phyloP scores from a whole-genome alignment of 306 rosid species.

The Glycyrrhiza uralensis region DNA sequence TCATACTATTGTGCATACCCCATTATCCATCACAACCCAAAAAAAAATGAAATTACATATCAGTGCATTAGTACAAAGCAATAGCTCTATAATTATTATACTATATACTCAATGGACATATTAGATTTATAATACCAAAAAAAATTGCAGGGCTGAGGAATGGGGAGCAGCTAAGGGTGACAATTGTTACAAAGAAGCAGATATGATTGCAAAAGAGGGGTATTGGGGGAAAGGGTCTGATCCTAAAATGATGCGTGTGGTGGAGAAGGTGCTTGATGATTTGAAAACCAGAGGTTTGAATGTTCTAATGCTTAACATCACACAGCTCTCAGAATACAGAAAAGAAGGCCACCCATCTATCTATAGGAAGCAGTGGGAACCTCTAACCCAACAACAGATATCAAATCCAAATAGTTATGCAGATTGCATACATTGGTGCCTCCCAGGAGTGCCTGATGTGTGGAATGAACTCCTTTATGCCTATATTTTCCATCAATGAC shows the following conservation, averaged over 20 bases:
- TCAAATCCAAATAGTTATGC: conserved; percentile 67
- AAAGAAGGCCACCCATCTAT: conserved; percentile 88
- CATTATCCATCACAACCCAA: not conserved
- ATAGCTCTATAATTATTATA: not conserved
- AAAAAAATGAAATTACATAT: not conserved
- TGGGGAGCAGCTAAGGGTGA: conserved; percentile 62
- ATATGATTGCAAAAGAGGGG: conserved; percentile 50
- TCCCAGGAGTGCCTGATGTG: conserved; percentile 88
- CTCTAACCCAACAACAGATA: conserved; percentile 45
- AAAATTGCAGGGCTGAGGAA: conserved; percentile 63
- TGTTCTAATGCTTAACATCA: conserved; percentile 66
- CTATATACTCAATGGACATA: not conserved
- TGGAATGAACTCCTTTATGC: conserved; percentile 88
- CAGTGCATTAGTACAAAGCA: not conserved
- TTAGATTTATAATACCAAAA: not conserved
- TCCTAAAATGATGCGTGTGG: conserved; percentile 66
- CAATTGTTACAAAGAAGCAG: conserved; percentile 62
- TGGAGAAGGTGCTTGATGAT: conserved; percentile 55
- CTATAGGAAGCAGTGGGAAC: conserved; percentile 74
- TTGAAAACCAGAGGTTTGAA: conserved; percentile 56
- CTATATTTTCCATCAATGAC: conserved; percentile 50
- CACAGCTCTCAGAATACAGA: conserved; percentile 80
- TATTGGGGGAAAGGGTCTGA: conserved; percentile 66
- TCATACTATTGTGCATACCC: not conserved
- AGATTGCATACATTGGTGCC: conserved; percentile 90